Percentiles rank a stretch among this genome's conserved stretches.
These are phyloP conservation scores for Arachis stenosperma DNA, from an alignment of 306 rosid genomes.

Conservation along the genomic window DNA sequence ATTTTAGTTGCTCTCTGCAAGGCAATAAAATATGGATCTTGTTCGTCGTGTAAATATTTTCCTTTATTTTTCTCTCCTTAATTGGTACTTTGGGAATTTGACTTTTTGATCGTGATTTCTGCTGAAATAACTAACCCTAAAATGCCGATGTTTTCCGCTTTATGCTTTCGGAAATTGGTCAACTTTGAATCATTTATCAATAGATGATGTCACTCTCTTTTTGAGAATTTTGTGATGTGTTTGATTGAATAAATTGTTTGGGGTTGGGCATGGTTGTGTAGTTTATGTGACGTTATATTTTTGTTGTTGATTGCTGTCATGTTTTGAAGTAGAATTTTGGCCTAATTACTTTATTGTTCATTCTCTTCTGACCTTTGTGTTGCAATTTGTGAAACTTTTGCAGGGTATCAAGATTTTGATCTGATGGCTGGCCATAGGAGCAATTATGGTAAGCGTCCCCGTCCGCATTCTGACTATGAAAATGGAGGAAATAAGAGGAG, in stretches of 20 bases:
- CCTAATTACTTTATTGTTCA: neutral
- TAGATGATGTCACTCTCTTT: neutral
- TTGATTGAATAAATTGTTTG: conserved; percentile 9
- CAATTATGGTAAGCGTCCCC: conserved; percentile 74
- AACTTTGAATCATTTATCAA: neutral
- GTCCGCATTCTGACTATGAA: conserved; percentile 73
- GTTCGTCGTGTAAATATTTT: neutral
- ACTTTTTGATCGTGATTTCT: neutral
- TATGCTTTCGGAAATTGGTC: neutral
- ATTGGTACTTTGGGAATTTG: neutral
- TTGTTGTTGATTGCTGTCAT: neutral
- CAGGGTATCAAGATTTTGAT: conserved; percentile 30
- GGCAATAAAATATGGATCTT: neutral
- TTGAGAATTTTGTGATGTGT: neutral
- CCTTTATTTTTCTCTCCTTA: neutral
- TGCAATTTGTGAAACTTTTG: conserved; percentile 21
- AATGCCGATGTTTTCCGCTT: neutral
- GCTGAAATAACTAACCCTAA: conserved; percentile 7
- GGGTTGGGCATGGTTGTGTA: neutral
- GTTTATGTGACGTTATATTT: neutral
- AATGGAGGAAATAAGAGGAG: conserved; percentile 75
- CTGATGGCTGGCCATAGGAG: conserved; percentile 83
- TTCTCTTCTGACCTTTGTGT: conserved; percentile 1
- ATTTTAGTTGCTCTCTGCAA: neutral
- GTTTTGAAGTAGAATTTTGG: neutral